phyloP scores from a whole-genome alignment of 805 yeast species.

The Sungouiella blattae region DNA sequence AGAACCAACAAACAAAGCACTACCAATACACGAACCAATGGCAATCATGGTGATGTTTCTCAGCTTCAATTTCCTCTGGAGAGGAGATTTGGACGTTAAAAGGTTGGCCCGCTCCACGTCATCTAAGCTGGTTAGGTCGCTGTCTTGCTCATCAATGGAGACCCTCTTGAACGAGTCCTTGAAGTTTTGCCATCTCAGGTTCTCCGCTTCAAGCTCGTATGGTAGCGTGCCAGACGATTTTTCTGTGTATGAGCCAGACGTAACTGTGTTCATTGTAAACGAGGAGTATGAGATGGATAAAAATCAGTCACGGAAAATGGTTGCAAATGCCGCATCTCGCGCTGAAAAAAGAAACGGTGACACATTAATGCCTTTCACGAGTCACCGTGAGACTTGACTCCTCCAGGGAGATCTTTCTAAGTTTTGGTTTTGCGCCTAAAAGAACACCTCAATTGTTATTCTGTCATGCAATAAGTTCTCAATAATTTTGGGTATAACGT shows the following conservation, averaged over 20 bases:
- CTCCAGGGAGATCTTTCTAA: too few species aligned
- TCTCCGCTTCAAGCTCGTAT: neutral
- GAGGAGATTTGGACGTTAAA: conserved; percentile 41
- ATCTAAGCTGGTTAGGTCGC: conserved; percentile 18
- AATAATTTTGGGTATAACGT: too few species aligned
- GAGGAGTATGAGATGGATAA: too few species aligned
- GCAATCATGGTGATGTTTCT: conserved; percentile 70
- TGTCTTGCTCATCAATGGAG: conserved; percentile 24
- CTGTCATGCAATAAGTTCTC: too few species aligned
- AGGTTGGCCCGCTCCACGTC: conserved; percentile 40
- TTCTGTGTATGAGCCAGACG: neutral
- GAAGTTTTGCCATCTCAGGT: conserved; percentile 39
- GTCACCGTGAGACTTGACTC: too few species aligned
- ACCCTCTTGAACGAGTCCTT: conserved; percentile 48
- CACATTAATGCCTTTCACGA: too few species aligned
- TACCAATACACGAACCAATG: conserved; percentile 79
- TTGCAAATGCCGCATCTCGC: too few species aligned
- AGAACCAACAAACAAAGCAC: conserved; percentile 75
- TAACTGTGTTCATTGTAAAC: neutral
- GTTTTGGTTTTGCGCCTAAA: too few species aligned
- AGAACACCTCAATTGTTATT: too few species aligned
- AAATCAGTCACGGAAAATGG: too few species aligned
- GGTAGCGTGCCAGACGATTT: neutral
- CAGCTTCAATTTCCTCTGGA: conserved; percentile 41
- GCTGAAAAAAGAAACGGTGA: too few species aligned